Percentiles rank a stretch among this genome's conserved stretches.
These are phyloP conservation scores for Colletotrichum noveboracense DNA, from an alignment of 2,329 filamentous ascomycete genomes.

Conservation along the genomic window DNA sequence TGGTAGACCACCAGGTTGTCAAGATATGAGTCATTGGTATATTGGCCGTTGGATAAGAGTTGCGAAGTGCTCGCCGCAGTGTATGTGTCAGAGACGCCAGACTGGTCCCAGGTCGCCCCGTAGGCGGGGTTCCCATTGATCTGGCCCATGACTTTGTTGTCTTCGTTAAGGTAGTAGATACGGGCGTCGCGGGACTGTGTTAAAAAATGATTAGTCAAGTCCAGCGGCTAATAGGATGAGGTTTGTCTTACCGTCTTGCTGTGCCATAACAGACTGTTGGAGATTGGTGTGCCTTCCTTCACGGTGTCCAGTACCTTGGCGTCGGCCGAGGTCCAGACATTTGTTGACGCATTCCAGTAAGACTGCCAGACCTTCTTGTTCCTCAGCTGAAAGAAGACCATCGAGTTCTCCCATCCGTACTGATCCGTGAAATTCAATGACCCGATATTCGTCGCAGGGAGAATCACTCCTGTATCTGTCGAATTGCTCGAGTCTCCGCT, in stretches of 20 bases:
- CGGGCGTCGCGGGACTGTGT: conserved; percentile 6
- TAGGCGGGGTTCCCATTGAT: conserved; percentile 2
- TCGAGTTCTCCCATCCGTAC: conserved; percentile 9
- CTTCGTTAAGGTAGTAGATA: conserved; percentile 12
- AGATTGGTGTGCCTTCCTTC: conserved; percentile 17
- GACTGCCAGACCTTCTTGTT: conserved; percentile 8
- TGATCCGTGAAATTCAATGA: conserved; percentile 19
- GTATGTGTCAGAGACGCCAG: conserved; percentile 6
- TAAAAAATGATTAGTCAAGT: neutral
- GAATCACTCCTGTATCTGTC: neutral
- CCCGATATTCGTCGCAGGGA: neutral
- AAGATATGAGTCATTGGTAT: conserved; percentile 7
- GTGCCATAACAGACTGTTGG: conserved; percentile 18
- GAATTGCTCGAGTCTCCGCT: neutral
- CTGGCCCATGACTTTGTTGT: conserved; percentile 11
- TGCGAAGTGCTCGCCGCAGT: neutral
- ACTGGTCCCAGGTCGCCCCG: conserved; percentile 7
- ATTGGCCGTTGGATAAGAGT: conserved; percentile 14
- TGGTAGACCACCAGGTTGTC: conserved; percentile 17
- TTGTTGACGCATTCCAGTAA: conserved; percentile 13
- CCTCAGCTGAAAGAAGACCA: conserved; percentile 14
- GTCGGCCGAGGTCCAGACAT: neutral
- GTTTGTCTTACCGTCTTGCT: neutral
- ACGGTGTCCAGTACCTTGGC: neutral
- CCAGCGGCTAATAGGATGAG: too few species aligned